These are phyloP conservation scores for Globisporangium solare DNA, from an alignment of 352 stramenopile species.

Conservation along the genomic window DNA sequence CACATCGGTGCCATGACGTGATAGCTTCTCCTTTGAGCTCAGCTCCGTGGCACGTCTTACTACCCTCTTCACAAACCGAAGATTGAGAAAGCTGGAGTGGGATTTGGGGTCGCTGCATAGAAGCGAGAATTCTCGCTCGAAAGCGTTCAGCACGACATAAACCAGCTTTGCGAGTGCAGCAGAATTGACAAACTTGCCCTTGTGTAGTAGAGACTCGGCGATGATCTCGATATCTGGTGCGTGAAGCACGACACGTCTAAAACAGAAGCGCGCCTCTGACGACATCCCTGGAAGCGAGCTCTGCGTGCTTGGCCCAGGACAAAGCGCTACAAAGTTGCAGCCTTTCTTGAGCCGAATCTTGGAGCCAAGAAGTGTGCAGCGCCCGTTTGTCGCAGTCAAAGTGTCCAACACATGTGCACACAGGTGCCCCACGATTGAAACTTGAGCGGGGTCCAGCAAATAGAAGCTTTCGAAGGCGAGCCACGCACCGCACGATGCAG, in stretches of 20 bases:
- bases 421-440: constrained; percentile 27
- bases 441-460: constrained; percentile 12
- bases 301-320: not conserved
- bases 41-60: constrained; percentile 21
- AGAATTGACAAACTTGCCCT: constrained; percentile 30
- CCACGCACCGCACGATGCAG: constrained; percentile 49
- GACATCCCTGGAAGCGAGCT: not conserved
- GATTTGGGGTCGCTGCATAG: constrained; percentile 2
- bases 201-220: constrained; percentile 37
- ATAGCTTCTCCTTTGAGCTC: constrained; percentile 14
- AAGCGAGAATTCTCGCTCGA: constrained; percentile 25
- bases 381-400: constrained; percentile 28
- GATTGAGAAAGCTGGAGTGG: constrained; percentile 6
- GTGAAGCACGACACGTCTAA: constrained; percentile 30
- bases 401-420: constrained; percentile 45
- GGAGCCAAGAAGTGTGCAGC: constrained; percentile 33
- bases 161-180: constrained; percentile 31
- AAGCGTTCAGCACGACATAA: constrained; percentile 18
- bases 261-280: constrained; percentile 30
- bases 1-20: not conserved
- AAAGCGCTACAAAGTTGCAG: constrained; percentile 29
- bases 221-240: constrained; percentile 33
- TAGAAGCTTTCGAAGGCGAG: constrained; percentile 40
- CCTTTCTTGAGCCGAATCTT: constrained; percentile 46
- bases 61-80: constrained; percentile 19